Conservation (phyloP, 139 green algal species). For the Eudorina sp. region DNA sequence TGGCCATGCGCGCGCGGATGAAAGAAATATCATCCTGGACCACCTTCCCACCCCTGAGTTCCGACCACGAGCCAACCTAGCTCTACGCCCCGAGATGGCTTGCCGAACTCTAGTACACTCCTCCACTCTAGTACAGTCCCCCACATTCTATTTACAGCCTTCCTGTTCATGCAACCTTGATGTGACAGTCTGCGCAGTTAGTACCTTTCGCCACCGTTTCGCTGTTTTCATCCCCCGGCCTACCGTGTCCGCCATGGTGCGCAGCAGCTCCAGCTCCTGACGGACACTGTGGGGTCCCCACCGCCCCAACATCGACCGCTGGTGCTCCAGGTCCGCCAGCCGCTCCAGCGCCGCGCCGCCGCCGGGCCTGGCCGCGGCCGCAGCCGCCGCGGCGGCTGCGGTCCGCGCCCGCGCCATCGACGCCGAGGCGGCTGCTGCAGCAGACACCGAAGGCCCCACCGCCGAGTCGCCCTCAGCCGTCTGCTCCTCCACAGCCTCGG, state of each 20-base stretch:
- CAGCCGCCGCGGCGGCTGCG: neutral
- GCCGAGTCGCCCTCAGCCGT: constrained; percentile 12
- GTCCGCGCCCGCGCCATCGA: neutral
- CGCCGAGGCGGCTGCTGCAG: neutral
- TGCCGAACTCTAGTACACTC: too few species aligned
- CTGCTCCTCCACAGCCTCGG: constrained; percentile 6
- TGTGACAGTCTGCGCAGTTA: neutral
- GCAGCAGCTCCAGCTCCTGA: constrained; percentile 62
- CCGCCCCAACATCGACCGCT: constrained; percentile 33
- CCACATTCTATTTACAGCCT: too few species aligned
- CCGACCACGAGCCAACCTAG: too few species aligned
- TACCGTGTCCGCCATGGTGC: constrained; percentile 58
- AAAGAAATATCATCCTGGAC: too few species aligned
- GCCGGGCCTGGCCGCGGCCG: neutral
- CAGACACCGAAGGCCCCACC: neutral
- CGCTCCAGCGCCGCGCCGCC: constrained; percentile 42
- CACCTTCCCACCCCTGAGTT: too few species aligned
- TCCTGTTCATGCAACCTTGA: too few species aligned
- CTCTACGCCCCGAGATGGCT: too few species aligned
- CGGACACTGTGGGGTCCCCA: constrained; percentile 40
- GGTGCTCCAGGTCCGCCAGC: constrained; percentile 55
- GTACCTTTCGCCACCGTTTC: too few species aligned
- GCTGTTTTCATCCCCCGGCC: too few species aligned
- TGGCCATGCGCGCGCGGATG: too few species aligned
- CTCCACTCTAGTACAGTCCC: too few species aligned